These are phyloP conservation scores for Triticum dicoccoides DNA, from an alignment of 176 grass and related monocot genomes.

Conservation along the genomic window DNA sequence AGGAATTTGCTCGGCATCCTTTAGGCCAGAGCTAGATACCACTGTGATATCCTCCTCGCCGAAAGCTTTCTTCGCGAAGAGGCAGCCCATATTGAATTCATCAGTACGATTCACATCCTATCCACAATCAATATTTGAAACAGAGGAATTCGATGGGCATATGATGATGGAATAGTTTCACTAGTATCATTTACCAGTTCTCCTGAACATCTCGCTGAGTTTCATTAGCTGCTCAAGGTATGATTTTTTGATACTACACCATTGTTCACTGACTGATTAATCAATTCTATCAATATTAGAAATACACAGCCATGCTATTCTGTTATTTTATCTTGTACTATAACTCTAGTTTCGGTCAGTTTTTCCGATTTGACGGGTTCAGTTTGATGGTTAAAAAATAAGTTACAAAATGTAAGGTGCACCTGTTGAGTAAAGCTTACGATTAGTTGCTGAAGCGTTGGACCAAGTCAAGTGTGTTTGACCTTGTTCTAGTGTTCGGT, in stretches of 20 bases:
- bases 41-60: constrained; percentile 22
- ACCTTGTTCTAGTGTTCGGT: not conserved
- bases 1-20: not conserved
- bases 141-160: not conserved
- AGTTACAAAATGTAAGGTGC: not conserved
- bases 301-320: not conserved
- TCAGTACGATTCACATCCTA: constrained; percentile 10
- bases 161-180: not conserved
- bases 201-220: not conserved
- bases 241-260: not conserved
- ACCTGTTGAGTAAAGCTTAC: not conserved
- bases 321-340: not conserved
- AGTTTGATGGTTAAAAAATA: not conserved
- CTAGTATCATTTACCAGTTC: not conserved
- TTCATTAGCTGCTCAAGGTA: not conserved
- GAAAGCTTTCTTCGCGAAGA: not conserved
- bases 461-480: not conserved
- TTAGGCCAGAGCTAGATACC: constrained; percentile 20
- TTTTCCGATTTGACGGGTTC: not conserved
- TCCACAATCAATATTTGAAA: constrained; percentile 11
- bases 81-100: not conserved
- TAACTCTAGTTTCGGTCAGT: not conserved
- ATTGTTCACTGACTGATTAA: not conserved
- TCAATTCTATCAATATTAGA: not conserved
- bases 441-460: not conserved